Base-by-base conservation (phyloP, 495 filamentous ascomycete genomes). In the Penicillium herquei region DNA sequence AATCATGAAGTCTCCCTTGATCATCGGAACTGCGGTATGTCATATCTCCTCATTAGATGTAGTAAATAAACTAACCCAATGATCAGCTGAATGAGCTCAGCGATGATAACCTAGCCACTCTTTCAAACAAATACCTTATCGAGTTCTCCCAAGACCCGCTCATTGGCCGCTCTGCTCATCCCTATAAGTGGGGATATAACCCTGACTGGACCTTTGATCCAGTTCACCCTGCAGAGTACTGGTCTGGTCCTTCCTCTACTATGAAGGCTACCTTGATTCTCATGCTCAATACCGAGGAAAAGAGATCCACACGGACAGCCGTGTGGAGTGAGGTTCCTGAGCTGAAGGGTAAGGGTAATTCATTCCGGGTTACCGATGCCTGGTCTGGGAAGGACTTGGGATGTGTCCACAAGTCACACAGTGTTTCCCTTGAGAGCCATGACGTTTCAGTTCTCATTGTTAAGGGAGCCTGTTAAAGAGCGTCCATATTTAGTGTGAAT, bases 181-280 rank as follows among this genome's bases (percentile, higher is more conserved):
- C 85, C 1, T 88, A 84, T 53, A 87, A 87, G 62, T 87, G 84
- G 83, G 84, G 84, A 2, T 76, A 75, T 39, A 87, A 85, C 39
- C 64, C 76, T 1, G 80, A 87, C 56, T 85, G 79, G 72, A 87
- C 81, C 0, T 90, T 84, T 55, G 79, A 85, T 43, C 67, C 78
- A 0, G 73, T 65, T 0, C 75, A 80, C 46, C 84, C 84, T 3
- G 83, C 85, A 0, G 84, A 84, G 59, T 88, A 81, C 60, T 87
- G 82, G 76, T 75, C 73, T 0, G 86, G 86, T 0, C 61, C 74
- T 21, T 80, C 76, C 5, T 64, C 72, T 39, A 78, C 71, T 1
- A 64, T 74, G 30, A 57, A 70, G 31, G 71, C 69, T 1, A 81
- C 76, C 3, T 61, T 87, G 52, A 80, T 86, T 1, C 54, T 85